Percentiles rank a stretch among this genome's conserved stretches.
Conservation (phyloP, 305 asterid genomes). For the Fraxinus xanthoxyloides region DNA sequence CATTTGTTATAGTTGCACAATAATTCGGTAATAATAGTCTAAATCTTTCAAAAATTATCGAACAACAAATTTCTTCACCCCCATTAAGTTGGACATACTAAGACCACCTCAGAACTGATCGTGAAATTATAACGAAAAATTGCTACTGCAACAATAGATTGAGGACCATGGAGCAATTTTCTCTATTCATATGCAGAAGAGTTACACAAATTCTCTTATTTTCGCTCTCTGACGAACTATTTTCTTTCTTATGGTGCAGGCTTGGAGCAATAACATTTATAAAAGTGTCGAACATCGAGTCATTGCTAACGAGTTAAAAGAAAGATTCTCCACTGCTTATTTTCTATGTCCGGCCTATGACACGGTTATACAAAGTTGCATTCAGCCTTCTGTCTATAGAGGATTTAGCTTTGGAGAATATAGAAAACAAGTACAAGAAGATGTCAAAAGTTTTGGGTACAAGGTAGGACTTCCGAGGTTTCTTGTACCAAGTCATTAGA, state of each 20-base stretch:
- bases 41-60: not conserved
- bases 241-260: constrained; percentile 35
- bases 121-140: not conserved
- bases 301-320: constrained; percentile 39
- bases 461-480: constrained; percentile 64
- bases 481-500: constrained; percentile 20
- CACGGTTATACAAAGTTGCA: constrained; percentile 36
- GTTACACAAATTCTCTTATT: not conserved
- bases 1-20: not conserved
- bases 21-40: not conserved
- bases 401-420: constrained; percentile 55
- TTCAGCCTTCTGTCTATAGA: constrained; percentile 38
- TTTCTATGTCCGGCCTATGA: constrained; percentile 62
- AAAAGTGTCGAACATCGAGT: constrained; percentile 70
- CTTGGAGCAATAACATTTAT: constrained; percentile 63
- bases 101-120: not conserved
- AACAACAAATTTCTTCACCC: not conserved
- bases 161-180: not conserved
- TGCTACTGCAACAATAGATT: not conserved
- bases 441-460: constrained; percentile 44
- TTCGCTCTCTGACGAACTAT: not conserved
- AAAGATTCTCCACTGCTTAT: constrained; percentile 65
- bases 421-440: constrained; percentile 43
- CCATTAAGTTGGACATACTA: not conserved
- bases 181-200: not conserved